These are phyloP conservation scores for Chaetomiaceae sp. DNA, from an alignment of 2,329 filamentous ascomycete species.

Conservation along the genomic window DNA sequence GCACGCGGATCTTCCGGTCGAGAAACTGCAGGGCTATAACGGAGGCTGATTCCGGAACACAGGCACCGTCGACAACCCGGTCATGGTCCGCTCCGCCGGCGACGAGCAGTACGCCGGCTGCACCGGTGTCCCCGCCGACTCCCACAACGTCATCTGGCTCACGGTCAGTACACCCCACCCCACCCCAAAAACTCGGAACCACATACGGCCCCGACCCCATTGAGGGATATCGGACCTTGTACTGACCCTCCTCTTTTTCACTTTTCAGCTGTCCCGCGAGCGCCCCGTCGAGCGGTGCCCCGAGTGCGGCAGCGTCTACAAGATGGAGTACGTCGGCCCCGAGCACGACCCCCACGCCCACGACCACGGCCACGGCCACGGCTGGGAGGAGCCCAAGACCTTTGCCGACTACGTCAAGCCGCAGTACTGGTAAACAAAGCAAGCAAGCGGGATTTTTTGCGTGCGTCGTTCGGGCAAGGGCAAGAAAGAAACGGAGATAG, in stretches of 20 bases:
- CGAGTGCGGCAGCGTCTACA: constrained; percentile 94
- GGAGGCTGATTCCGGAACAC: constrained; percentile 22
- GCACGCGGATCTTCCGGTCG: constrained; percentile 28
- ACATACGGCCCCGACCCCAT: too few species aligned
- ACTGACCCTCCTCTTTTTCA: not conserved
- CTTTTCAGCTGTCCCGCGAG: constrained; percentile 68
- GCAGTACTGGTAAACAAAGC: constrained; percentile 69
- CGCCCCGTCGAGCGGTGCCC: constrained; percentile 92
- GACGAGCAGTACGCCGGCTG: constrained; percentile 96
- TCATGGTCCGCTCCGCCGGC: constrained; percentile 83
- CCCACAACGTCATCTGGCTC: constrained; percentile 86
- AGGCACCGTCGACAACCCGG: constrained; percentile 88
- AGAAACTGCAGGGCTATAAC: too few species aligned
- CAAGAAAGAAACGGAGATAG: not conserved
- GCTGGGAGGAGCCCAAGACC: constrained; percentile 84
- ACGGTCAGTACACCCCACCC: constrained; percentile 56
- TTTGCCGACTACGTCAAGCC: constrained; percentile 95
- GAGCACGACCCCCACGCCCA: constrained; percentile 53
- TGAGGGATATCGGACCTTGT: too few species aligned
- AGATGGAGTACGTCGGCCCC: constrained; percentile 94
- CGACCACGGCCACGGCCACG: constrained; percentile 48
- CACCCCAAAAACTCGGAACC: not conserved
- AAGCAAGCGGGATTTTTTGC: too few species aligned
- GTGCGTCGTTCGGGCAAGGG: not conserved
- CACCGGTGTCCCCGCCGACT: constrained; percentile 90